Base-by-base conservation (phyloP, 2,329 filamentous ascomycete genomes). In the Raffaelea arxii region DNA sequence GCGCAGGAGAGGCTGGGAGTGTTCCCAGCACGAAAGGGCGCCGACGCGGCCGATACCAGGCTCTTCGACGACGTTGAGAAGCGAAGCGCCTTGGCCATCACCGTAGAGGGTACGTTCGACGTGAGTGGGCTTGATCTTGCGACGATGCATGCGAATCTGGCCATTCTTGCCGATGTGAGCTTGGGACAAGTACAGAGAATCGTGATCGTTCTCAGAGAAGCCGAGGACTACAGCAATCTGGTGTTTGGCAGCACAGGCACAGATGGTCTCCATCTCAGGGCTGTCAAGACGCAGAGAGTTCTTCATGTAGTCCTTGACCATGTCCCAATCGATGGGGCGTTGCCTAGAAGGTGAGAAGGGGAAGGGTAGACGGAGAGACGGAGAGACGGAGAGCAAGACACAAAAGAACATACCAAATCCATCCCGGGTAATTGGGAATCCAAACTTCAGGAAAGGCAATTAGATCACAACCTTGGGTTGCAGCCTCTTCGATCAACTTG, bases 91-190 rank as follows among this genome's bases (percentile, higher is more conserved):
- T 0, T 58, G 56, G 0, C 65, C 66, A 30, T 76, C 72, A 1
- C 71, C 72, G 25, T 68, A 77, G n/a, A 75, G 50, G 3, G 68
- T 70, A 1, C 70, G 64, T 55, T 76, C 72, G 62, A 76, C 68
- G 45, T 76, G 71, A 0, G 71, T 76, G 0, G 71, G 66, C 55
- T 76, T 76, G 52, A 75, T 61, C 58, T 77, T 76, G 19, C 69
- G 63, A 6, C 70, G 65, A 40, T 65, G 58, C 6, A 62, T 53
- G 10, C 61, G 46, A 11, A 74, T 18, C 10, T 19, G 18, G 36
- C 43, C 43, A 18, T 23, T 38, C 11, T 14, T 10, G 24, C 32
- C 36, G 38, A 75, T 68, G 9, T 61, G 4, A 62, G 19, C 32
- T 30, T 30, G 27, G 27, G 27, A 16, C 9, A 30, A 30, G 58